Evolutionary conservation across 805 yeast species (phyloP), one percentile per base, ranked within the genome.

Genomic region (Myxozyma sirexii): DNA sequence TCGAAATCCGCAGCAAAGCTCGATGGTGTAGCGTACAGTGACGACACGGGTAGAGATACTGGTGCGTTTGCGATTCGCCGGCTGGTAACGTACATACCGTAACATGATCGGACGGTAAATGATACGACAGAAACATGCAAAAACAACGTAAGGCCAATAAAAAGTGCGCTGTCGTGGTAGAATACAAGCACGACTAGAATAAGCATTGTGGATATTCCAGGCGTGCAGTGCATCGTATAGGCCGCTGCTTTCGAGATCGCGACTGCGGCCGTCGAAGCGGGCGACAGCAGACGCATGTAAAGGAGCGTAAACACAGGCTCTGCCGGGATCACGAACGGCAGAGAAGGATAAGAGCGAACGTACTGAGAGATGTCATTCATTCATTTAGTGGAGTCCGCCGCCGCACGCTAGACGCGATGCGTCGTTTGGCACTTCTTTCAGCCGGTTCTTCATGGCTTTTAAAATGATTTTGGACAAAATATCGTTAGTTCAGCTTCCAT

Each of bases 81-180:
- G 45, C 51, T 46, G 19, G 56, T 55, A 10, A 43, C 35, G 23
- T 49, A 58, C 54, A 62, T 62, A n/a, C 65, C 63, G 41, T 61
- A 61, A 47, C 67, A 63, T n/a, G 66, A 38, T 24, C 67, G 41
- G 23, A 54, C 41, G 3, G 65, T 55, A 29, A 52, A 63, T 17
- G 52, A 39, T n/a, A 60, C 65, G 19, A 58, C 64, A 21, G 37
- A 60, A 8, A 63, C 29, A 42, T 63, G 66, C 26, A 52, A 24
- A 24, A 48, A 1, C 4, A 60, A 26, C 19, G 64, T 63, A 19
- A 56, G 39, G 27, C 24, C 37, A 21, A 57, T 19, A 37, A 63
- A 56, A 21, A 19, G 39, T 7, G 21, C 0, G 1, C 46, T 21
- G n/a, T 48, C 41, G 21, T 33, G 29, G 26, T 31, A 37, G 15